Base-by-base conservation (phyloP, 192 early-diverging fungal genomes). In the Backusella luteola region DNA sequence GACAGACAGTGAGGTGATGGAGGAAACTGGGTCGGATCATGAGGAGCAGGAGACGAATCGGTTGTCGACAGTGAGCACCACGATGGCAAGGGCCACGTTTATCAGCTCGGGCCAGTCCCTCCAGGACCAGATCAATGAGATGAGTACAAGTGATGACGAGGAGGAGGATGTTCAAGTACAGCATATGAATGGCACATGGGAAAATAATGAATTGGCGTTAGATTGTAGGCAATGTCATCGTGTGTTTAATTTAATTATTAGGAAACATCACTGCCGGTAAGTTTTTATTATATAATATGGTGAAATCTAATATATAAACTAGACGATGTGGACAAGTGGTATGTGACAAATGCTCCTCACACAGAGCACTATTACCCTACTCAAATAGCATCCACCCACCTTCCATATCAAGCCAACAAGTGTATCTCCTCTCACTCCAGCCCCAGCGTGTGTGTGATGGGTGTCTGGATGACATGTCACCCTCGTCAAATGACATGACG, bases 401-500 rank as follows among this genome's bases (percentile, higher is more conserved):
- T 26, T 41, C 46, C 35, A 36, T 49, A 49, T 59, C 70, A 71
- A 56, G 35, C 6, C 36, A 70, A 44, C 49, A 73, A 42, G 44
- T 71, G 0, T 44, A 49, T 63, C 76, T 63, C 12, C 19, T 71
- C 6, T 69, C 76, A 53, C 46, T 39, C 36, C 68, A 76, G 15
- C 68, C 76, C 8, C 77, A 78, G 67, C 39, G 77, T 5, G 67
- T 78, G 15, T 78, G 77, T 39, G 77, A 78, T 73, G 29, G 32
- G 29, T 78, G 77, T 39, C n/a, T 67, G 19, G 19, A 44, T 9
- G 49, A 76, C 42, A 46, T 66, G 23, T 26, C 41, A 49, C 66
- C 74, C 63, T 63, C 80, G 9, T 85, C 85, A 19, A 89, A 87
- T 34, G 73, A 88, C 5, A 91, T 94, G 91, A 85, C 83, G 8